Percentiles rank a stretch among this genome's conserved stretches.
Conservation (phyloP, 768 basidiomycete species). For the Pleurotus tuoliensis region DNA sequence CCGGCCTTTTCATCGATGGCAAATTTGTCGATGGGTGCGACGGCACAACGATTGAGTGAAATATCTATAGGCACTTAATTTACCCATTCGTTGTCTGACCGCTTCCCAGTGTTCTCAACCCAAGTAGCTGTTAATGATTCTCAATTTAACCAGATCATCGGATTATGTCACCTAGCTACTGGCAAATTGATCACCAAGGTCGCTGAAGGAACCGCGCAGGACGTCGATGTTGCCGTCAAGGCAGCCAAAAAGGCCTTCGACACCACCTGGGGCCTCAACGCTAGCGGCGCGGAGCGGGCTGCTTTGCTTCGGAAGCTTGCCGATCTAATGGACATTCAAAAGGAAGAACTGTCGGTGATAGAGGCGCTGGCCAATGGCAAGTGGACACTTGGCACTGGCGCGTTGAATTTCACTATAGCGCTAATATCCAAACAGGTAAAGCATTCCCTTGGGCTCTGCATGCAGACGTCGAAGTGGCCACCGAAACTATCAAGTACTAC, state of each 20-base stretch:
- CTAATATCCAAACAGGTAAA: conserved; percentile 35
- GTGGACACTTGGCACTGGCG: conserved; percentile 8
- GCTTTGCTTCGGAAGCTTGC: conserved; percentile 54
- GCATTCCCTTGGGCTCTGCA: conserved; percentile 43
- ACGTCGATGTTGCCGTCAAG: conserved; percentile 64
- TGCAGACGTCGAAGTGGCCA: conserved; percentile 39
- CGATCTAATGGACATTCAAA: conserved; percentile 49
- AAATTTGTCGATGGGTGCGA: conserved; percentile 56
- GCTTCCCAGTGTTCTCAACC: conserved; percentile 49
- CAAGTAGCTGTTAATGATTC: conserved; percentile 23
- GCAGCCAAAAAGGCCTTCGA: conserved; percentile 58
- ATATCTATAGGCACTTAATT: neutral
- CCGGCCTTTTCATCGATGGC: conserved; percentile 74
- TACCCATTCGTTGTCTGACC: neutral
- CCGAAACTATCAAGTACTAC: conserved; percentile 43
- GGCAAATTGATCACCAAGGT: conserved; percentile 52
- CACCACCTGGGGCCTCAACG: conserved; percentile 57
- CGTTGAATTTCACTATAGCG: neutral
- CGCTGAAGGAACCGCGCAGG: conserved; percentile 50
- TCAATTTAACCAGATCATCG: neutral
- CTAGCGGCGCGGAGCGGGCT: conserved; percentile 43
- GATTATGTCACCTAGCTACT: conserved; percentile 26
- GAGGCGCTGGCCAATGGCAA: conserved; percentile 63
- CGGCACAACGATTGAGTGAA: conserved; percentile 34
- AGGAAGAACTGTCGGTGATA: conserved; percentile 57